Conservation (phyloP, 2,329 filamentous ascomycete species). For the Bimuria novae-zelandiae region DNA sequence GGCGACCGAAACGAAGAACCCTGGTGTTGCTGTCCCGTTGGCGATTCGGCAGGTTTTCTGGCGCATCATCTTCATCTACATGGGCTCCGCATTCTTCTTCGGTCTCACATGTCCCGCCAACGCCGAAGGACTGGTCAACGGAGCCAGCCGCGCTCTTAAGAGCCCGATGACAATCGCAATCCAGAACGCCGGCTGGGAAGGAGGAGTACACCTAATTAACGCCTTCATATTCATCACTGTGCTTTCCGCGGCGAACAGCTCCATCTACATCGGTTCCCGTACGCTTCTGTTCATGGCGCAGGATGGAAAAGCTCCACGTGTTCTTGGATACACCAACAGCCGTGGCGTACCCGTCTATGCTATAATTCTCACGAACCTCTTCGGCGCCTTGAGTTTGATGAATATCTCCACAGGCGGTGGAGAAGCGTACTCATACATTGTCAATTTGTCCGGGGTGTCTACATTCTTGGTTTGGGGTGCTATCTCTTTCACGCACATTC, state of each 20-base stretch:
- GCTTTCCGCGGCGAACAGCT: constrained; percentile 64
- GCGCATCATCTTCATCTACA: constrained; percentile 51
- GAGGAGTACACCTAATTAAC: constrained; percentile 77
- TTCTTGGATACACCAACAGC: constrained; percentile 70
- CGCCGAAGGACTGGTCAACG: constrained; percentile 65
- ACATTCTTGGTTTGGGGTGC: constrained; percentile 74
- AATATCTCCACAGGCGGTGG: constrained; percentile 70
- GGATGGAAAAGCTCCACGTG: constrained; percentile 66
- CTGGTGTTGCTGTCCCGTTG: constrained; percentile 50
- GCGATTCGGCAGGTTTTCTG: constrained; percentile 54
- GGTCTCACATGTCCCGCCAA: constrained; percentile 72
- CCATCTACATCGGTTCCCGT: constrained; percentile 76
- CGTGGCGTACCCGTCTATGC: constrained; percentile 65
- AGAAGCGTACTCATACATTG: constrained; percentile 69
- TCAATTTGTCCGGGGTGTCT: constrained; percentile 71
- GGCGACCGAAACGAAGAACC: constrained; percentile 48
- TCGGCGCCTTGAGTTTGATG: constrained; percentile 75
- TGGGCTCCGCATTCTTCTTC: constrained; percentile 52
- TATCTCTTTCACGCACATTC: constrained; percentile 73
- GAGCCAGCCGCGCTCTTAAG: constrained; percentile 55
- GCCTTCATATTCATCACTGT: constrained; percentile 67
- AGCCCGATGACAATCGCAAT: constrained; percentile 55
- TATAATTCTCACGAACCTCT: constrained; percentile 70
- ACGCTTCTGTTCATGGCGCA: constrained; percentile 74
- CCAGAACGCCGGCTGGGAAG: constrained; percentile 73